Evolutionary conservation across 2,329 filamentous ascomycete species (phyloP), one percentile per base, ranked within the genome.

Genomic region (Aspergillus niger): DNA sequence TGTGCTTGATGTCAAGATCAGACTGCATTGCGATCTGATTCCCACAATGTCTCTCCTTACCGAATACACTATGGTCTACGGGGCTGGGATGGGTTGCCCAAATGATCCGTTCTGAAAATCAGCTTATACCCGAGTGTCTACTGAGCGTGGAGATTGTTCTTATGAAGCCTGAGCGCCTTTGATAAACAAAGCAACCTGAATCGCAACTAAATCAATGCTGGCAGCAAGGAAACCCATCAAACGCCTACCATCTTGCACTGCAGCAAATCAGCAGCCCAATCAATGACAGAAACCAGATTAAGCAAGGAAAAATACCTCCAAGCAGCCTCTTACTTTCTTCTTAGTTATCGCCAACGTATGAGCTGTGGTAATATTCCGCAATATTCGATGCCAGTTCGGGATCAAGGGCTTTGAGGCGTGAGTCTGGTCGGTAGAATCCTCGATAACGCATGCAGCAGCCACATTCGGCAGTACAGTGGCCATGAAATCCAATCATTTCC

Each of bases 401-500:
- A 32, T 50, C 47, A n/a, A 50, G 47, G 17, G n/a, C 47, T 13
- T 50, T 50, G 15, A 50, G 24, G n/a, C 47, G 47, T 6, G 47
- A 30, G 15, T 50, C 47, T 50, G 47, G 47, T 50, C 47, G 47
- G n/a, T 50, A 50, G 8, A 50, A 50, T 50, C 26, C 15, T 30
- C 47, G 47, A 50, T 50, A 15, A 20, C 47, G 47, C 47, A 50
- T 50, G n/a, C 47, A 50, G 15, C 47, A 50, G 8, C 47, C 47
- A 50, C 47, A 50, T 50, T 50, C 47, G 5, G 47, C 47, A 8
- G 47, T 50, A 32, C 47, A 50, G 26, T 50, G 47, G 26, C 47
- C 47, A 30, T 50, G 8, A 11, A 50, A 30, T 28, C 47, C 47
- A 20, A 50, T 28, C 47, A 50, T 50, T 13, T 15, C 47, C 26